phyloP scores from a whole-genome alignment of 192 early-diverging fungal genomes.

The Backusella tarrabulga region DNA sequence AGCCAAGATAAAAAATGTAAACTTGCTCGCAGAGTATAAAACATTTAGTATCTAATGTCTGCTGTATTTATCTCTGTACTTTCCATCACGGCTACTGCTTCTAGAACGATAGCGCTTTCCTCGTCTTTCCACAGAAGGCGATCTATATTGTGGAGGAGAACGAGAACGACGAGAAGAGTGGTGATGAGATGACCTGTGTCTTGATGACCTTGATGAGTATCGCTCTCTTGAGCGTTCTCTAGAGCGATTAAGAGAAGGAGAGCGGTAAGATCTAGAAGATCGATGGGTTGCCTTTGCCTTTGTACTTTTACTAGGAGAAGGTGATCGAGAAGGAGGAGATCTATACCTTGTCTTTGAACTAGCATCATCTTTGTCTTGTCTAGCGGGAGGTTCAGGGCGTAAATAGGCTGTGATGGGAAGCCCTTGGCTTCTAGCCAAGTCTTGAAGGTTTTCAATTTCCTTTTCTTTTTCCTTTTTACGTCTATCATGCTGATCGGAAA shows the following conservation, averaged over 20 bases:
- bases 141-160: not conserved
- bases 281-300: not conserved
- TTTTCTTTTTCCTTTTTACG: constrained; percentile 34
- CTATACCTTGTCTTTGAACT: not conserved
- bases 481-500: constrained; percentile 34
- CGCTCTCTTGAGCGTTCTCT: not conserved
- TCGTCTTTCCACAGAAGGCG: not conserved
- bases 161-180: not conserved
- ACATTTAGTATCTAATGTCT: not conserved
- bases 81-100: not conserved
- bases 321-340: constrained; percentile 22
- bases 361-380: not conserved
- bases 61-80: not conserved
- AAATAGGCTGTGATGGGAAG: not conserved
- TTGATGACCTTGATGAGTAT: not conserved
- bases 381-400: not conserved
- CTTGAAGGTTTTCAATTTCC: constrained; percentile 29
- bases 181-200: not conserved
- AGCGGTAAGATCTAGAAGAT: not conserved
- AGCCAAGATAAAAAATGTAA: too few species aligned
- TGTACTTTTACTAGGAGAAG: not conserved
- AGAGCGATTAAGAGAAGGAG: not conserved
- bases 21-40: too few species aligned
- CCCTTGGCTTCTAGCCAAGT: constrained; percentile 3
- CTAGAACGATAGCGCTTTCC: not conserved